Percentiles rank a stretch among this genome's conserved stretches.
These are phyloP conservation scores for Hirschfeldia incana DNA, from an alignment of 345 rosid species.

Conservation along the genomic window DNA sequence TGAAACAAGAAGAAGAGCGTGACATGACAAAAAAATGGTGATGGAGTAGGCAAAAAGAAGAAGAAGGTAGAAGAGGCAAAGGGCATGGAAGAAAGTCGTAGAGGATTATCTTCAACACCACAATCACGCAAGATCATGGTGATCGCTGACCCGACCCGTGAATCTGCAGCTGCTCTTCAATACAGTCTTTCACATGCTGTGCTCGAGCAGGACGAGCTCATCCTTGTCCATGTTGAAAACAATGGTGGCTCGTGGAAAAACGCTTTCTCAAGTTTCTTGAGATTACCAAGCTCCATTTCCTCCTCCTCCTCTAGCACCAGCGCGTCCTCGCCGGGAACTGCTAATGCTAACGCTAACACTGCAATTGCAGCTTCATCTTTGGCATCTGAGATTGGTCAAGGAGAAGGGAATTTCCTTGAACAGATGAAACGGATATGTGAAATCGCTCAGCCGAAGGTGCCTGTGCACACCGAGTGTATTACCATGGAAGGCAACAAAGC, in stretches of 20 bases:
- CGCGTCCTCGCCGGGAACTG: slow-evolving; percentile 1
- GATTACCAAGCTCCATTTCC: slow-evolving; percentile 35
- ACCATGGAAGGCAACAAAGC: slow-evolving; percentile 61
- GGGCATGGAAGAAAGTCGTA: slow-evolving; percentile 41
- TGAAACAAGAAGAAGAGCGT: background rate
- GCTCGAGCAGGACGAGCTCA: slow-evolving; percentile 63
- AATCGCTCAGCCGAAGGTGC: slow-evolving; percentile 58
- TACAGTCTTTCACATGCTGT: slow-evolving; percentile 68
- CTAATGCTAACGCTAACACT: background rate
- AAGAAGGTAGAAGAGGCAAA: background rate
- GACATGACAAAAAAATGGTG: slow-evolving; percentile 5
- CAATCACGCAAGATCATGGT: slow-evolving; percentile 64
- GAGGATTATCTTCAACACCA: slow-evolving; percentile 33
- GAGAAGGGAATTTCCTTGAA: slow-evolving; percentile 58
- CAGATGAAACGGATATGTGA: slow-evolving; percentile 66
- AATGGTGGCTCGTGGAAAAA: slow-evolving; percentile 49
- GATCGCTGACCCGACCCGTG: slow-evolving; percentile 66
- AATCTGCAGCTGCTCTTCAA: slow-evolving; percentile 72
- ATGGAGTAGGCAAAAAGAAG: slow-evolving; percentile 21
- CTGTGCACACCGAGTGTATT: slow-evolving; percentile 40
- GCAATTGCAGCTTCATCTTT: background rate
- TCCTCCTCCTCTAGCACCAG: slow-evolving; percentile 18
- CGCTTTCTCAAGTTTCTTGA: slow-evolving; percentile 55
- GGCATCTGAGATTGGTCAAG: slow-evolving; percentile 40
- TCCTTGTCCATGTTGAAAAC: slow-evolving; percentile 57